Evolutionary conservation across 2,329 filamentous ascomycete species (phyloP).

Genomic region (Talaromyces atroroseus): DNA sequence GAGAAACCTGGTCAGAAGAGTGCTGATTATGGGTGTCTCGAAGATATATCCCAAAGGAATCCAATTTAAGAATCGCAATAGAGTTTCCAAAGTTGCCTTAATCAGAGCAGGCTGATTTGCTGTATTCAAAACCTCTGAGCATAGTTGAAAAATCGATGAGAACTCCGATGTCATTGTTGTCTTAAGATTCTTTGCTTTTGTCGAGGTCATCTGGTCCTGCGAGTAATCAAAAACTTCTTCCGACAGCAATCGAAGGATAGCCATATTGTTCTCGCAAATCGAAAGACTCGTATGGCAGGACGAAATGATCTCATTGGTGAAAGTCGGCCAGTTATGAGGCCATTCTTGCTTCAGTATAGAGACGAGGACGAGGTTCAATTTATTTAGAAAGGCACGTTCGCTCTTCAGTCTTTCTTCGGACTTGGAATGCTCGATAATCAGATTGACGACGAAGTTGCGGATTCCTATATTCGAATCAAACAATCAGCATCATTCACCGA

Average conservation of each 20-base stretch:
- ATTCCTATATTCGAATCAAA: conserved; percentile 58
- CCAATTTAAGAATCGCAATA: conserved; percentile 97
- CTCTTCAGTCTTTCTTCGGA: conserved; percentile 80
- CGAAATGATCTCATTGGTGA: conserved; percentile 98
- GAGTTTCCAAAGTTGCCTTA: conserved; percentile 92
- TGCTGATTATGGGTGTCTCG: conserved; percentile 94
- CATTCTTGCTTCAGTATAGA: conserved; percentile 98
- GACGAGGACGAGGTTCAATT: conserved; percentile 94
- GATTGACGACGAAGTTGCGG: conserved; percentile 97
- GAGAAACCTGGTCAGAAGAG: conserved; percentile 83
- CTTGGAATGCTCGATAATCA: conserved; percentile 90
- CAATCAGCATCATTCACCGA: not conserved
- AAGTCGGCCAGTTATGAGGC: conserved; percentile 99
- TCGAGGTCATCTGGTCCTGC: conserved; percentile 97
- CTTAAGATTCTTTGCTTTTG: conserved; percentile 93
- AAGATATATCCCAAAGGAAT: conserved; percentile 98
- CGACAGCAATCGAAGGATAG: conserved; percentile 86
- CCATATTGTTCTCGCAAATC: conserved; percentile 99
- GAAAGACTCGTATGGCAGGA: conserved; percentile 92
- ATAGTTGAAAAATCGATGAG: conserved; percentile 95
- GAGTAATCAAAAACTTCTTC: conserved; percentile 99
- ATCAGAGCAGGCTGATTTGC: conserved; percentile 83
- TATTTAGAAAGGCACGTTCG: conserved; percentile 90
- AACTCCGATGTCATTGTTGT: conserved; percentile 99
- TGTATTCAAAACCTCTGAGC: conserved; percentile 87